Base-by-base conservation (phyloP, 257 asterid species). In the Jaltomata sinuosa region DNA sequence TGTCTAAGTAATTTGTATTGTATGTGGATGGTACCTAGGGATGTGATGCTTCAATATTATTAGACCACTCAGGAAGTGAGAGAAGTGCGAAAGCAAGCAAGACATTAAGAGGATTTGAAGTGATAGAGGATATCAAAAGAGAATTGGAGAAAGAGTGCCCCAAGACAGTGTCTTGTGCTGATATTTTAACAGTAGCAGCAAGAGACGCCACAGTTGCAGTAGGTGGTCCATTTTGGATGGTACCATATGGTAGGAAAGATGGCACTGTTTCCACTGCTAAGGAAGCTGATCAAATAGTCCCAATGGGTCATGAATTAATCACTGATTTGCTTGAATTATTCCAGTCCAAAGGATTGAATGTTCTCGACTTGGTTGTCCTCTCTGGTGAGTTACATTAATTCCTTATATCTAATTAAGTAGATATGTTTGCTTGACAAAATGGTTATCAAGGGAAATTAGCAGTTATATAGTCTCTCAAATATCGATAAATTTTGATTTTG, bases 191-290 rank as follows among this genome's bases (percentile, higher is more conserved):
- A 0, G 92, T 91, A 0, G 93, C 93, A 0, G 94, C 98, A 25
- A 88, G 97, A 21, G 98, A 95, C 83, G 95, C 98, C 40, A 95
- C 98, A 4, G 81, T 90, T 9, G 85, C 87, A 0, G 94, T 87
- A 8, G 97, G 97, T 31, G 98, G 98, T 14, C 98, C 98, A 0
- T 95, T 87, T 89, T 95, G 97, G 98, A 93, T 88, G 84, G 98
- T 94, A 54, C 97, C 98, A 0, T 95, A 88, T 86, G 98, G 98
- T 3, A 91, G 97, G 65, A 94, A 93, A 82, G 98, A 95, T 88
- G 98, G 98, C 0, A 87, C 85, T 3, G 81, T 94, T 52, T 95
- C 98, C 84, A 52, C 86, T 4, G 90, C 93, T 6, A 79, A 42
- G 78, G 99, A 95, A 76, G 97, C 97, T 45, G 69, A 92, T 67